phyloP scores from a whole-genome alignment of 805 yeast species.

The Kazachstania kunashirensis region DNA sequence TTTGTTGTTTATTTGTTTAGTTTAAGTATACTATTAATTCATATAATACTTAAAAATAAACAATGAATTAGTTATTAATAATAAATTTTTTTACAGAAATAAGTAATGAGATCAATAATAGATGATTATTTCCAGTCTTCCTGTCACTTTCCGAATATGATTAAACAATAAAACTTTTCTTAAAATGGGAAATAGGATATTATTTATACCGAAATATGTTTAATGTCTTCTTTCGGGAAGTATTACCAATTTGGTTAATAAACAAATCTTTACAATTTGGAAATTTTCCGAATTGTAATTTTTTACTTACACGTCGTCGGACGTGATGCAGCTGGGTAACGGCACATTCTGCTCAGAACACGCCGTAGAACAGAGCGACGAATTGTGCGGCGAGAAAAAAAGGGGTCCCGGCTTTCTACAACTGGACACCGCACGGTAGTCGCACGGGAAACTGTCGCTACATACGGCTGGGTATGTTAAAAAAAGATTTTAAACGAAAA shows the following conservation, averaged over 20 bases:
- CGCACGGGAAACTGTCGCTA: not conserved
- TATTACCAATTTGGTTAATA: constrained; percentile 5
- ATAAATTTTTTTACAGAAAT: no score
- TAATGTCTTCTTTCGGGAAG: constrained; percentile 6
- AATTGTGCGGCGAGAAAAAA: not conserved
- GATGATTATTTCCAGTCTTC: not conserved
- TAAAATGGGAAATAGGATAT: constrained; percentile 1
- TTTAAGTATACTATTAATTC: not conserved
- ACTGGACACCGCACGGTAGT: not conserved
- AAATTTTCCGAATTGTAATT: no score
- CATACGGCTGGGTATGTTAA: not conserved
- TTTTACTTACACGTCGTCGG: no score
- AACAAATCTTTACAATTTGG: not conserved
- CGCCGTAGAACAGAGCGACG: not conserved
- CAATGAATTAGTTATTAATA: no score
- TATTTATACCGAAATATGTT: not conserved
- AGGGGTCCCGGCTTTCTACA: no score
- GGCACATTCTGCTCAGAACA: not conserved
- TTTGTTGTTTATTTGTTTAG: no score
- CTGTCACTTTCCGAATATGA: constrained; percentile 3
- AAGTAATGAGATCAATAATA: no score
- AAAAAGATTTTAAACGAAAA: not conserved
- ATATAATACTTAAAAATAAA: not conserved
- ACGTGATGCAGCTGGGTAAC: no score
- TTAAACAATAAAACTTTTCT: not conserved